phyloP scores from a whole-genome alignment of 2,329 filamentous ascomycete species.

The Scortechinia acanthostroma region DNA sequence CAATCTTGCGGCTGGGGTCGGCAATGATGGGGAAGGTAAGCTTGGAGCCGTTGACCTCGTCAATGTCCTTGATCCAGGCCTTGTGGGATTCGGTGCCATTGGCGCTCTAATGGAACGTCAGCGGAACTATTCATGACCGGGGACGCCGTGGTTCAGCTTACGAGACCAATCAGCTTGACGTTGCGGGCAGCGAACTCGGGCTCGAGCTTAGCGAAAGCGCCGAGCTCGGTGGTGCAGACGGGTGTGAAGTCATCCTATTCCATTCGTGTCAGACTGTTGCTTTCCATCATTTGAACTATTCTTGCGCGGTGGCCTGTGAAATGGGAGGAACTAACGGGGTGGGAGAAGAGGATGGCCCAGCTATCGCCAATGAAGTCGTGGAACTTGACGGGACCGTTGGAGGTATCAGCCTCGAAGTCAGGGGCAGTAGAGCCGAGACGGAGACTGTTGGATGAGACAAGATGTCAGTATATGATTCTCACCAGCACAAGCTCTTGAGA shows the following conservation, averaged over 20 bases:
- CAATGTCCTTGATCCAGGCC: constrained; percentile 84
- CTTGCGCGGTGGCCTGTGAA: too few relatives aligned
- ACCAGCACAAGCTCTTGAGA: too few relatives aligned
- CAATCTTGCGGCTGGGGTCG: constrained; percentile 71
- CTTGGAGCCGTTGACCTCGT: constrained; percentile 67
- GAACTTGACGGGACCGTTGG: constrained; percentile 72
- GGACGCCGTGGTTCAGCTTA: too few relatives aligned
- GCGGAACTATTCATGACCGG: too few relatives aligned
- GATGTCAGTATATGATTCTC: too few relatives aligned
- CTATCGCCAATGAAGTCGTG: constrained; percentile 73
- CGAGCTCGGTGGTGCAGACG: constrained; percentile 91
- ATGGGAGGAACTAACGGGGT: too few relatives aligned
- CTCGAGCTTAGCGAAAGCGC: constrained; percentile 83
- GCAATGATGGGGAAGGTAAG: constrained; percentile 75
- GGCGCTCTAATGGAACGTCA: too few relatives aligned
- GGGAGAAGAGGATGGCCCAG: constrained; percentile 79
- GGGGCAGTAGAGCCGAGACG: constrained; percentile 64
- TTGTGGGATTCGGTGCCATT: constrained; percentile 80
- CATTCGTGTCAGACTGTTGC: too few relatives aligned
- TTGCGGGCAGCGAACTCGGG: constrained; percentile 79
- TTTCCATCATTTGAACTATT: too few relatives aligned
- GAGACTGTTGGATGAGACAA: constrained; percentile 39
- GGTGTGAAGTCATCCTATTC: constrained; percentile 92
- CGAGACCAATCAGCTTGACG: constrained; percentile 85
- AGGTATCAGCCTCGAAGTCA: constrained; percentile 79